These are phyloP conservation scores for Pichia exigua DNA, from an alignment of 805 yeast genomes.

Conservation along the genomic window DNA sequence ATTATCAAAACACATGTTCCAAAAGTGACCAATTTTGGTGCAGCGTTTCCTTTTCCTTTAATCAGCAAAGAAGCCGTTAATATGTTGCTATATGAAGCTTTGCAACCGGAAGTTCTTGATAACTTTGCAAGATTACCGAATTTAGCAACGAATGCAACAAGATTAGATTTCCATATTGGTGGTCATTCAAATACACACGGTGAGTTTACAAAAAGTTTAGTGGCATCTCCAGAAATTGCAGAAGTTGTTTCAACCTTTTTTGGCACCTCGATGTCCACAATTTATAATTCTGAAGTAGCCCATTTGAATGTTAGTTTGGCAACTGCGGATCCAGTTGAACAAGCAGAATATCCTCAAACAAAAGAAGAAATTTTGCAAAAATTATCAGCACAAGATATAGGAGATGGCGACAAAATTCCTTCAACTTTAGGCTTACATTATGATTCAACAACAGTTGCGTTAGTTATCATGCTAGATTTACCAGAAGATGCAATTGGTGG, in stretches of 20 bases:
- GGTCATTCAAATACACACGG: constrained; percentile 35
- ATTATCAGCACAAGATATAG: constrained; percentile 11
- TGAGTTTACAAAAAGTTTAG: constrained; percentile 45
- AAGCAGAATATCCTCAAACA: constrained; percentile 8
- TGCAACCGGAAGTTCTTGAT: constrained; percentile 35
- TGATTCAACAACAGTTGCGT: constrained; percentile 41
- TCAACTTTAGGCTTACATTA: constrained; percentile 41
- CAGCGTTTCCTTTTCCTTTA: constrained; percentile 50
- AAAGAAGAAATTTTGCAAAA: constrained; percentile 8
- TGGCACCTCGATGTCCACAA: constrained; percentile 37
- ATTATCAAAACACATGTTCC: constrained; percentile 31
- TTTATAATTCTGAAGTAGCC: constrained; percentile 48
- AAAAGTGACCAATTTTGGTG: constrained; percentile 32
- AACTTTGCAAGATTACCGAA: constrained; percentile 36
- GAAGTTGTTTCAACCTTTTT: constrained; percentile 43
- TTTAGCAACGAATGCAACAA: constrained; percentile 24
- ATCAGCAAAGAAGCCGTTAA: constrained; percentile 50
- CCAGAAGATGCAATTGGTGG: constrained; percentile 42
- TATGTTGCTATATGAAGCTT: constrained; percentile 47
- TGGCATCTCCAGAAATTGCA: constrained; percentile 43
- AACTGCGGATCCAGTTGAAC: constrained; percentile 14
- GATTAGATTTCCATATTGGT: constrained; percentile 39
- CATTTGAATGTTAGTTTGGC: constrained; percentile 42
- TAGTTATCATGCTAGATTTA: constrained; percentile 43
- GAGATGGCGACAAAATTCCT: constrained; percentile 32